phyloP scores from a whole-genome alignment of 257 asterid species.

The Solanum verrucosum region DNA sequence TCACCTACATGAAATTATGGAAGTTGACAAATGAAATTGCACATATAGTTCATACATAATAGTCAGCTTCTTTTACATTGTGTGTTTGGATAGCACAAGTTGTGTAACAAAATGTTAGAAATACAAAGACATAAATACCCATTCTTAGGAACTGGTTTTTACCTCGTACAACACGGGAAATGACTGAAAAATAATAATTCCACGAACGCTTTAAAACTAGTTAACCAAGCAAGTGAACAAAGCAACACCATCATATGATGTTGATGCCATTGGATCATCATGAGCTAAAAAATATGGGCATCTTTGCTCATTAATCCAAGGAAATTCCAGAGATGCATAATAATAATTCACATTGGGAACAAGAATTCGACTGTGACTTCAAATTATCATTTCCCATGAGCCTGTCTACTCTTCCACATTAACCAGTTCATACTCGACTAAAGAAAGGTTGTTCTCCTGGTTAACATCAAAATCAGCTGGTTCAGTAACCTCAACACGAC shows the following conservation, averaged over 20 bases:
- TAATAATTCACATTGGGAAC: not conserved
- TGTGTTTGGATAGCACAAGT: not conserved
- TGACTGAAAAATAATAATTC: not conserved
- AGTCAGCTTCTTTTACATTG: not conserved
- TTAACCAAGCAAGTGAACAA: not conserved
- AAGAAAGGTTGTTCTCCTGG: constrained; percentile 29
- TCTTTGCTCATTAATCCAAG: not conserved
- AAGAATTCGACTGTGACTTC: not conserved
- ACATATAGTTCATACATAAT: not conserved
- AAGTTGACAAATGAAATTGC: not conserved
- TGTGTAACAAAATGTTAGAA: not conserved
- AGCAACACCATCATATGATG: not conserved
- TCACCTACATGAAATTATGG: not conserved
- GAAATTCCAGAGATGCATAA: not conserved
- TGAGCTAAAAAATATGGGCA: not conserved
- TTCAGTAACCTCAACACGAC: constrained; percentile 32
- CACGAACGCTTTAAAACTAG: not conserved
- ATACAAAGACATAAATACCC: not conserved
- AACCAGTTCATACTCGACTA: constrained; percentile 33
- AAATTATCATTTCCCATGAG: not conserved
- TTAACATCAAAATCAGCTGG: constrained; percentile 20
- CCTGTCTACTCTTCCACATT: constrained; percentile 15
- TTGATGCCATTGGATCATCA: not conserved
- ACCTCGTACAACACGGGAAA: not conserved
- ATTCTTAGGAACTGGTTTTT: not conserved